phyloP scores from a whole-genome alignment of 1,284 basidiomycete species.

The Golubevia sp. region DNA sequence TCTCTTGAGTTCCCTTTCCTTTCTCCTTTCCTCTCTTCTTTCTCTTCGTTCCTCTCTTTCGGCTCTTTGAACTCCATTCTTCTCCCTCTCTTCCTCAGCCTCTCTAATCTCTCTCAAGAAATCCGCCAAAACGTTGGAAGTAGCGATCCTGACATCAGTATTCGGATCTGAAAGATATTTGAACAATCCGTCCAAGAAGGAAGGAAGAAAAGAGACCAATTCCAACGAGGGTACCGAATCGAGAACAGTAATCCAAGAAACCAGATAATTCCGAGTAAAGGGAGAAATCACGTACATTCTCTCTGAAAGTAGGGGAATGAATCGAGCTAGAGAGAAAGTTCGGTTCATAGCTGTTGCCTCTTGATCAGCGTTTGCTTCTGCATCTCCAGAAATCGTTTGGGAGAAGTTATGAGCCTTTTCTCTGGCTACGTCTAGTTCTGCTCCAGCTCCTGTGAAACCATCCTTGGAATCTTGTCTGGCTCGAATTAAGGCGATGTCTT shows the following conservation, averaged over 20 bases:
- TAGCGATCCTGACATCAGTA: slow-evolving; percentile 88
- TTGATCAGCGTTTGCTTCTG: slow-evolving; percentile 9
- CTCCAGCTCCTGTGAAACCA: slow-evolving; percentile 29
- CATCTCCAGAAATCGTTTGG: slow-evolving; percentile 2
- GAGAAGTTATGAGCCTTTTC: slow-evolving; percentile 36
- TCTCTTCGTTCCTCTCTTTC: slow-evolving; percentile 63
- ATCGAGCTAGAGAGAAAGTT: slow-evolving; percentile 90
- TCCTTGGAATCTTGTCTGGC: slow-evolving; percentile 68
- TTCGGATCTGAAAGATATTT: slow-evolving; percentile 95
- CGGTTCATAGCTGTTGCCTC: slow-evolving; percentile 35
- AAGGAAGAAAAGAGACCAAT: slow-evolving; percentile 88
- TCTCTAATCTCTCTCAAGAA: slow-evolving; percentile 88
- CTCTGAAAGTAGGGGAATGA: slow-evolving; percentile 90
- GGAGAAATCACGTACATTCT: slow-evolving; percentile 93
- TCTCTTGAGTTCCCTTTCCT: slow-evolving; percentile 2
- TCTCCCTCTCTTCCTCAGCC: neutral
- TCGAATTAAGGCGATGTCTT: slow-evolving; percentile 65
- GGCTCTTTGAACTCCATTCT: slow-evolving; percentile 62
- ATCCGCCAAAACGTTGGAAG: slow-evolving; percentile 87
- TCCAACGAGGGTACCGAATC: slow-evolving; percentile 97
- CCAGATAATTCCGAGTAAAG: slow-evolving; percentile 92
- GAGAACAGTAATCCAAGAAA: slow-evolving; percentile 93
- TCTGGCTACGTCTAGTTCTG: slow-evolving; percentile 50
- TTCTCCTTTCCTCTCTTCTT: slow-evolving; percentile 64
- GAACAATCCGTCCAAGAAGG: slow-evolving; percentile 85